These are phyloP conservation scores for Rosa hybrid DNA, from an alignment of 331 rosid genomes.

Conservation along the genomic window DNA sequence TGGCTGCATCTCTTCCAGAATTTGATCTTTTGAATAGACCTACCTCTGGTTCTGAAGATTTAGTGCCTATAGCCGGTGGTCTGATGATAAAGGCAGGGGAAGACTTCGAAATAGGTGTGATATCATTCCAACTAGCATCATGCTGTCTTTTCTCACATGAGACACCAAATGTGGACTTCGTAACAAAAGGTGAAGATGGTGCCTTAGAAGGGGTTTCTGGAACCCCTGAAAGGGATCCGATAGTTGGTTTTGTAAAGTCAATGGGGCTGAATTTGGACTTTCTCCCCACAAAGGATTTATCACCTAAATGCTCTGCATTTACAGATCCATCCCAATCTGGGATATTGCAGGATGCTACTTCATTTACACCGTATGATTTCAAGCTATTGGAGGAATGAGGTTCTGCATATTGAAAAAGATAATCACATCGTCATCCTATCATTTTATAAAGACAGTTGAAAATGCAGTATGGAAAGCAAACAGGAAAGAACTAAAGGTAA, in stretches of 20 bases:
- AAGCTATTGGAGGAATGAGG: slow-evolving; percentile 38
- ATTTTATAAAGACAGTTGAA: too few relatives aligned
- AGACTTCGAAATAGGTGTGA: slow-evolving; percentile 26
- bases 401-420: slow-evolving; percentile 38
- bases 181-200: slow-evolving; percentile 30
- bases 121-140: slow-evolving; percentile 30
- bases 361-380: slow-evolving; percentile 18
- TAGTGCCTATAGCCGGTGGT: slow-evolving; percentile 37
- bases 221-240: slow-evolving; percentile 37
- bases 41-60: slow-evolving; percentile 34
- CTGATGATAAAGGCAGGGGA: slow-evolving; percentile 26
- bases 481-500: neutral
- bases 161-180: slow-evolving; percentile 32
- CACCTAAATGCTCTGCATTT: slow-evolving; percentile 32
- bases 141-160: slow-evolving; percentile 38
- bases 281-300: slow-evolving; percentile 39
- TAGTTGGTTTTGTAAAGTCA: slow-evolving; percentile 38
- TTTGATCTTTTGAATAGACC: slow-evolving; percentile 34
- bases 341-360: slow-evolving; percentile 33
- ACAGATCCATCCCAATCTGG: slow-evolving; percentile 39
- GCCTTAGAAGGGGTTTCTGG: slow-evolving; percentile 38
- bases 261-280: slow-evolving; percentile 33
- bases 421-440: slow-evolving; percentile 6
- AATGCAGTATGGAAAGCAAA: neutral
- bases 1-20: slow-evolving; percentile 29